Base-by-base conservation (phyloP, 1,284 basidiomycete genomes). In the Afroboletus lepidellus region DNA sequence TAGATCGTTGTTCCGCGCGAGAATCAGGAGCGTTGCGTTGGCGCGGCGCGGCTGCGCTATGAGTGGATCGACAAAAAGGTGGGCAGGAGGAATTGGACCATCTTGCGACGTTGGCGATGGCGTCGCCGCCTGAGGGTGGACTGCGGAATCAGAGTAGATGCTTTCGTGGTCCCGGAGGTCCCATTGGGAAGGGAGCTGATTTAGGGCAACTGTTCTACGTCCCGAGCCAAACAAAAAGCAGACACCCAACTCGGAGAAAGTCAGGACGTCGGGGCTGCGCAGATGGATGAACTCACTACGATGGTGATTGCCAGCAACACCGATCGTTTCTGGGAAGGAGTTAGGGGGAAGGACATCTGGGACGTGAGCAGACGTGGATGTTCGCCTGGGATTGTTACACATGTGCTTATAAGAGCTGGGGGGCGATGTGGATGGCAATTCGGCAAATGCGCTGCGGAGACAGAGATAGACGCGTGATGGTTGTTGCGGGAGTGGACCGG, bases 1-100 rank as follows among this genome's bases (percentile, higher is more conserved):
- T 18, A 90, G 61, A 59, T 79, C 78, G 36, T 56, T 71, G 55
- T 70, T 70, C 41, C 67, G 65, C 1, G 70, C 70, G 18, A 72
- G 63, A 34, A 71, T 52, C 8, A 70, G 8, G 37, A 69, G 54
- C 3, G 65, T 62, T 24, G 38, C 38, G 23, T 39, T 39, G 8
- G 69, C 69, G 16, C 70, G 69, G 12, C 48, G 62, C 25, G 56
- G 21, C 7, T 25, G n/a, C 12, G 34, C 36, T 11, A 29, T 13
- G 32, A 27, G 21, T 15, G 54, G 24, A 13, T 60, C 49, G 38
- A n/a, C 23, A 18, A 48, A 43, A 21, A 50, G 41, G n/a, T 57
- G 39, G 3, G 29, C 29, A 30, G 53, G 48, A 42, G 53, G 51
- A 9, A 36, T 21, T 5, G 57, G 42, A 4, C 20, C 51, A 21